Evolutionary conservation across 2,329 filamentous ascomycete genomes (phyloP).

Genomic region (Ceratocystis papillata): DNA sequence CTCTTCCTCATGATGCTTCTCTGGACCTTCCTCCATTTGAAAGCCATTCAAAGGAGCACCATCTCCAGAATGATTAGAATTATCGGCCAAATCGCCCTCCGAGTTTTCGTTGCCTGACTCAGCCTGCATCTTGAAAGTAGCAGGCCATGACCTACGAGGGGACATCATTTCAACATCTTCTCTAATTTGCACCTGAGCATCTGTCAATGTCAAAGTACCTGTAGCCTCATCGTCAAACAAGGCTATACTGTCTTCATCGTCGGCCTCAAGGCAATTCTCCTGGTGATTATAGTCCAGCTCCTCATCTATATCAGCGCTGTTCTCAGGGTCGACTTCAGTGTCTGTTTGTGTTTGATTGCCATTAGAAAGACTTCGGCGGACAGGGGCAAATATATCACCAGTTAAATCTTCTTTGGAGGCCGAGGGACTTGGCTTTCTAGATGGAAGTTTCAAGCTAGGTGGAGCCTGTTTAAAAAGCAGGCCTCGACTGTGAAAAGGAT

Average conservation of each 20-base stretch:
- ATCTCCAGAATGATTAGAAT: neutral
- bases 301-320: slow-evolving; percentile 1
- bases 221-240: slow-evolving; percentile 23
- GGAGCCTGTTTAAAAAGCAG: slow-evolving; percentile 21
- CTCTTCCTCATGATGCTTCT: neutral
- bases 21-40: neutral
- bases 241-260: slow-evolving; percentile 19
- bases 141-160: slow-evolving; percentile 7
- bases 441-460: slow-evolving; percentile 22
- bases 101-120: neutral
- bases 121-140: slow-evolving; percentile 10
- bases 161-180: slow-evolving; percentile 23
- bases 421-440: slow-evolving; percentile 13
- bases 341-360: neutral
- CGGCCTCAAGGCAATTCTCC: neutral
- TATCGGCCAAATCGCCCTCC: neutral
- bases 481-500: slow-evolving; percentile 16
- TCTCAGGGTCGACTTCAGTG: slow-evolving; percentile 21
- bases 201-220: slow-evolving; percentile 20
- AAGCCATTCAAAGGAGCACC: neutral
- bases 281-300: no score
- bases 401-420: slow-evolving; percentile 21
- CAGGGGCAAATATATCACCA: slow-evolving; percentile 24
- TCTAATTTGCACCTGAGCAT: slow-evolving; percentile 19
- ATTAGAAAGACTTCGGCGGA: slow-evolving; percentile 19